Conservation (phyloP, 108 stramenopile species). For the Heterococcus sp. region DNA sequence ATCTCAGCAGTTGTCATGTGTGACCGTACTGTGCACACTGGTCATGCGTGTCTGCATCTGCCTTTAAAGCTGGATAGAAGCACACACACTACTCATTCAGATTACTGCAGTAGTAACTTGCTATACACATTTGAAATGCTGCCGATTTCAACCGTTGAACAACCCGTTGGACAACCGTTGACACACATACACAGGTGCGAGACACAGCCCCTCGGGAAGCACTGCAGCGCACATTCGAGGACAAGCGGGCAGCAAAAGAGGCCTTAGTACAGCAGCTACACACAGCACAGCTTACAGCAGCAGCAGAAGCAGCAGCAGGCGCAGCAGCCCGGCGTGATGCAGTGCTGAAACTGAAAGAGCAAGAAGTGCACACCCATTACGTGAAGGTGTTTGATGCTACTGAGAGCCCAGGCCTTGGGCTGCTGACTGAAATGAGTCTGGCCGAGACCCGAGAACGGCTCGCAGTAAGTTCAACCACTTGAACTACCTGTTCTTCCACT, state of each 20-base stretch:
- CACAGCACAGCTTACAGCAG: not conserved
- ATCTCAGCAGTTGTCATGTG: no score
- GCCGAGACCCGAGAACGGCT: slow-evolving; percentile 59
- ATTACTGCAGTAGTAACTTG: no score
- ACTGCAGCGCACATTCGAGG: slow-evolving; percentile 27
- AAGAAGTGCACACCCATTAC: slow-evolving; percentile 53
- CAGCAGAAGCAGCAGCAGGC: not conserved
- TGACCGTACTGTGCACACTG: no score
- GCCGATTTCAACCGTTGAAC: no score
- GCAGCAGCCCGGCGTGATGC: not conserved
- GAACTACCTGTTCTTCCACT: no score
- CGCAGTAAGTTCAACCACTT: slow-evolving; percentile 2
- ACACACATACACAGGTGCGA: slow-evolving; percentile 24
- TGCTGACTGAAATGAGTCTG: slow-evolving; percentile 65
- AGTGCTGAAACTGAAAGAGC: slow-evolving; percentile 36
- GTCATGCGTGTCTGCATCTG: no score
- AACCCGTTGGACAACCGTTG: no score
- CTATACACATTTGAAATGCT: no score
- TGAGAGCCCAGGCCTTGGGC: slow-evolving; percentile 50
- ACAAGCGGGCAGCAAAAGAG: slow-evolving; percentile 12
- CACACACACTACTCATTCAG: no score
- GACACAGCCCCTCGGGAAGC: slow-evolving; percentile 56
- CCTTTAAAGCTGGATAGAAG: no score
- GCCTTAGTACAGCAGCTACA: slow-evolving; percentile 37
- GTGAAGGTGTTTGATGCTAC: slow-evolving; percentile 65